Base-by-base conservation (phyloP, 192 early-diverging fungal species). In the Entomortierella chlamydospora region DNA sequence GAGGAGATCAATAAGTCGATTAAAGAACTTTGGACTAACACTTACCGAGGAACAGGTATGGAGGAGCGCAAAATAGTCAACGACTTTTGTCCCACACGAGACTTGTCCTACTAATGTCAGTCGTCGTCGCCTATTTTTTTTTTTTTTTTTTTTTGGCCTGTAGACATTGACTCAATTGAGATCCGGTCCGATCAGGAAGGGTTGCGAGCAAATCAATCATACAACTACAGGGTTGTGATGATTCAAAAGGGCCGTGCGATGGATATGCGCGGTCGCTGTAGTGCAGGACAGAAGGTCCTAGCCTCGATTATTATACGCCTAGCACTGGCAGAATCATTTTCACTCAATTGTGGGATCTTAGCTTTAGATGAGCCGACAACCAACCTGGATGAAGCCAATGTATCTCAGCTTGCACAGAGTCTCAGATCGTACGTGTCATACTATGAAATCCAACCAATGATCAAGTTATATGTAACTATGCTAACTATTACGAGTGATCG, bases 321-420 rank as follows among this genome's bases (percentile, higher is more conserved):
- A 53, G 97, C 97, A 17, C 84, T 99, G 49, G 98, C 98, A 11
- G 98, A 99, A 72, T 91, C 95, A 0, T 98, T 99, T 69, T 92
- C 96, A 68, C 65, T 94, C 13, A 93, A 93, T 69, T 99, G 96
- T 69, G 97, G 97, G 0, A 93, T 97, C 25, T 81, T 99, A 51
- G 95, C 96, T 0, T 86, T 99, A 52, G 98, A 99, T 78, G 98
- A 99, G 65, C 98, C 98, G 0, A 98, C 98, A 1, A 98, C 98
- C 0, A 99, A 99, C 73, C 85, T 99, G 10, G 98, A 99, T 80
- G 83, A 88, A 42, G 89, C 85, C 26, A 98, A 99, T 73, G 93
- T 97, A 45, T 86, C 92, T 53, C 93, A 93, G 54, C 82, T 99
- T 58, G 97, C 98, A 0, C 82, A 85, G 31, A 93, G 91, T 28